Percentiles rank a stretch among this genome's conserved stretches.
Conservation (phyloP, 306 rosid genomes). For the Canavalia ensiformis region DNA sequence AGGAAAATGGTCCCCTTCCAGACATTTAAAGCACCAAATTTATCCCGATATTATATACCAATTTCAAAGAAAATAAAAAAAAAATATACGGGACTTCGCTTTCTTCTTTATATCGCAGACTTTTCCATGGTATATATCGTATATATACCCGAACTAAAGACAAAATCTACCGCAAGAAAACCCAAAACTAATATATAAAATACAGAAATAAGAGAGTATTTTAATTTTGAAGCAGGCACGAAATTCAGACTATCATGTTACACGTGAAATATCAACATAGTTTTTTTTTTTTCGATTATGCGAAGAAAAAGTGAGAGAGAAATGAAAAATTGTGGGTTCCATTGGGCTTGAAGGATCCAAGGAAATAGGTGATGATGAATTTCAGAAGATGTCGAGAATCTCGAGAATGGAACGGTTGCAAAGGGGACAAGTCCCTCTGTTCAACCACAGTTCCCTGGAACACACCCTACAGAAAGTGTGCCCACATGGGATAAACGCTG, state of each 20-base stretch:
- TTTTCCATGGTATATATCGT: neutral
- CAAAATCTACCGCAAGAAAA: neutral
- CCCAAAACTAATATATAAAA: neutral
- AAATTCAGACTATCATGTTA: constrained; percentile 28
- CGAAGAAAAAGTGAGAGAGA: neutral
- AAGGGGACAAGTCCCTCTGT: constrained; percentile 93
- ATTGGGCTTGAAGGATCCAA: constrained; percentile 16
- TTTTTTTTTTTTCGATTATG: neutral
- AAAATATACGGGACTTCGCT: neutral
- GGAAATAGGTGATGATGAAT: neutral
- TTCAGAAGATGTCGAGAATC: constrained; percentile 86
- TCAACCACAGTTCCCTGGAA: constrained; percentile 94
- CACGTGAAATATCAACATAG: constrained; percentile 11
- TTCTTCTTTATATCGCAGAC: neutral
- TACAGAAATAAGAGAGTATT: neutral
- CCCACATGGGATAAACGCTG: constrained; percentile 98
- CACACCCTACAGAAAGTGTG: constrained; percentile 98
- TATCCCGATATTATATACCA: neutral
- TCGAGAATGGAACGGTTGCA: constrained; percentile 92
- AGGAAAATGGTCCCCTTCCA: neutral
- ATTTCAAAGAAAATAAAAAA: neutral
- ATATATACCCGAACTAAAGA: neutral
- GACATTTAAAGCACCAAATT: neutral
- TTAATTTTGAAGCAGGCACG: neutral
- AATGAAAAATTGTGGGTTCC: neutral